Evolutionary conservation across 768 basidiomycete species (phyloP), one percentile per base, ranked within the genome.

Genomic region (Calocybe gangraenosa): DNA sequence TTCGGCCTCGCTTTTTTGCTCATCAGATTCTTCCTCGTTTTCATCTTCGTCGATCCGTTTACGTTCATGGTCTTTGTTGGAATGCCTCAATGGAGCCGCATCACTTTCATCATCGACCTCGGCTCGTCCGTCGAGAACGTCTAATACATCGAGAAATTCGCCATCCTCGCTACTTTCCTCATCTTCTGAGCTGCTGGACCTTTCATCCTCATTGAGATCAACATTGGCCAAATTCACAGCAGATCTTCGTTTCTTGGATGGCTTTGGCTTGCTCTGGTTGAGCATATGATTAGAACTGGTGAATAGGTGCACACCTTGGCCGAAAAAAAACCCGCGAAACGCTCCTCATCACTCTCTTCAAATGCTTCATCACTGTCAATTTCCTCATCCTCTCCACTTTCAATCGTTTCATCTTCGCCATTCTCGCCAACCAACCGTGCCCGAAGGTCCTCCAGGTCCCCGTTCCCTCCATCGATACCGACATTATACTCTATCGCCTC

Each of bases 321-420:
- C 8, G 68, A 65, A 47, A 77, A 78, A 50, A 84, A 84, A 2
- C 80, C 83, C 8, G 80, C 81, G 64, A 82, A 91, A 2, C 73
- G 68, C n/a, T 92, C 89, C 46, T 82, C 82, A 25, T 90, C 89
- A 44, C 78, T 81, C 59, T 88, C 85, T 49, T 89, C 87, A 48
- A 90, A 88, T 1, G 88, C 91, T 50, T 73, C 82, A 55, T 93
- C 92, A 50, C 82, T 86, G 48, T 90, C 87, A 36, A 92, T 78
- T 49, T 92, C 89, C 57, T 92, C 89, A 57, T 93, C 91, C 51
- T 93, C 87, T 1, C 67, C 80, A 49, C 76, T 79, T 25, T 72
- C 81, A 52, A 89, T 73, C 50, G 57, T 63, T 46, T 79, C 72
- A 36, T 71, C 69, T 23, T 80, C 81, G 10, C 63, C 72, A 28